Evolutionary conservation across 2,329 filamentous ascomycete genomes (phyloP).

Genomic region (Ophiognomonia clavigignenti-juglandacearum): DNA sequence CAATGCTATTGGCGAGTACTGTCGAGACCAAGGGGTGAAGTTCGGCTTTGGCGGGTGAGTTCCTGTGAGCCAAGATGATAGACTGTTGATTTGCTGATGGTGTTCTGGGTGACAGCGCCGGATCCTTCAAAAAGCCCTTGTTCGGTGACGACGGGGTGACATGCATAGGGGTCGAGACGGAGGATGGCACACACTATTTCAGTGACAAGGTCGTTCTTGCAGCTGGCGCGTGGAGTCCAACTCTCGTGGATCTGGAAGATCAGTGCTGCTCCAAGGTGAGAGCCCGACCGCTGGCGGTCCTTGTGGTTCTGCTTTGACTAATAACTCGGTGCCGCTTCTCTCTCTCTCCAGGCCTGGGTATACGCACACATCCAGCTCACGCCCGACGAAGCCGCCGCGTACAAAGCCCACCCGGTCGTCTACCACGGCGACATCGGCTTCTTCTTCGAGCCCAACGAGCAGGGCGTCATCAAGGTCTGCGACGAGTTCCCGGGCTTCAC

Average conservation of each 20-base stretch:
- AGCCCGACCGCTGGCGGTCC: neutral
- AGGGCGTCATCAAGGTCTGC: slow-evolving; percentile 32
- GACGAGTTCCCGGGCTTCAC: slow-evolving; percentile 36
- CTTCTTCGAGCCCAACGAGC: slow-evolving; percentile 43
- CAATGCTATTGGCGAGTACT: slow-evolving; percentile 36
- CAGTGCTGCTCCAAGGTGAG: slow-evolving; percentile 31
- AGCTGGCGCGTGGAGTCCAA: slow-evolving; percentile 32
- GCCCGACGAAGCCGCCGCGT: slow-evolving; percentile 33
- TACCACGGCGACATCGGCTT: slow-evolving; percentile 43
- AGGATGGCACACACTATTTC: slow-evolving; percentile 34
- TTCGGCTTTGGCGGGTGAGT: slow-evolving; percentile 34
- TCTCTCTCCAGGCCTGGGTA: slow-evolving; percentile 34
- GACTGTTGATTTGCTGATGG: too few species aligned
- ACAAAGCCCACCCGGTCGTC: slow-evolving; percentile 36
- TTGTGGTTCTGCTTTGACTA: too few species aligned
- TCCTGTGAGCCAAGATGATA: too few species aligned
- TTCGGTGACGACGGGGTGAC: slow-evolving; percentile 29
- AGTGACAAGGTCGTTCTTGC: slow-evolving; percentile 39
- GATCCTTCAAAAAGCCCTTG: slow-evolving; percentile 37
- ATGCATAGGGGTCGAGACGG: slow-evolving; percentile 36
- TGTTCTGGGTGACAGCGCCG: slow-evolving; percentile 30
- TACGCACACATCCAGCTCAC: slow-evolving; percentile 39
- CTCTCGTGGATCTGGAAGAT: slow-evolving; percentile 30
- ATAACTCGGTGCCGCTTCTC: neutral
- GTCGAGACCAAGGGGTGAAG: slow-evolving; percentile 32